Evolutionary conservation across 139 green algal genomes (phyloP).

Genomic region (Dunaliella primolecta): DNA sequence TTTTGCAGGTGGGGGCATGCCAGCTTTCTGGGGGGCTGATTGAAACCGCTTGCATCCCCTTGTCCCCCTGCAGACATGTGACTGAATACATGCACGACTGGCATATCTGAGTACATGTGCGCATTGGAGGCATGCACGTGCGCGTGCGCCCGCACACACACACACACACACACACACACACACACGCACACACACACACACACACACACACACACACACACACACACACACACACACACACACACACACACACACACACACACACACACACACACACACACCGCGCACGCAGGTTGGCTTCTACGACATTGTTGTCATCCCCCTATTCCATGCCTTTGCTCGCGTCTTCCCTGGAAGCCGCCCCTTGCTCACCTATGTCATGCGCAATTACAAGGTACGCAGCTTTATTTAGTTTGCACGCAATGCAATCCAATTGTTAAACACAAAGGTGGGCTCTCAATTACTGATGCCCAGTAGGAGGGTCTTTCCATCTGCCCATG

Average conservation of each 20-base stretch:
- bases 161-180: not conserved
- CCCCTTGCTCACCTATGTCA: slow-evolving; percentile 46
- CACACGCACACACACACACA: not conserved
- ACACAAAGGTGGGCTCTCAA: not conserved
- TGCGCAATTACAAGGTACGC: slow-evolving; percentile 51
- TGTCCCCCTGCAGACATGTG: no score
- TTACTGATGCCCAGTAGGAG: not conserved
- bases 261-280: not conserved
- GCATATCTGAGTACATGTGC: no score
- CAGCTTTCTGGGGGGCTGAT: not conserved
- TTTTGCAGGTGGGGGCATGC: not conserved
- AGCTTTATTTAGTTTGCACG: not conserved
- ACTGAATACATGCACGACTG: no score
- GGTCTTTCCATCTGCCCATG: not conserved
- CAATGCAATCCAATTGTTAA: not conserved
- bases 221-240: not conserved
- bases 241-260: not conserved
- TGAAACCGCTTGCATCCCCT: not conserved
- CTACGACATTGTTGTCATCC: slow-evolving; percentile 30
- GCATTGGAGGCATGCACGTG: not conserved
- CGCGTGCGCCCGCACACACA: not conserved
- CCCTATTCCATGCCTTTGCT: slow-evolving; percentile 26
- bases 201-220: not conserved
- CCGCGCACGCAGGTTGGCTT: not conserved
- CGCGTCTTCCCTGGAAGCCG: slow-evolving; percentile 43